Evolutionary conservation across 352 stramenopile genomes (phyloP).

Genomic region (Phytophthora cactorum): DNA sequence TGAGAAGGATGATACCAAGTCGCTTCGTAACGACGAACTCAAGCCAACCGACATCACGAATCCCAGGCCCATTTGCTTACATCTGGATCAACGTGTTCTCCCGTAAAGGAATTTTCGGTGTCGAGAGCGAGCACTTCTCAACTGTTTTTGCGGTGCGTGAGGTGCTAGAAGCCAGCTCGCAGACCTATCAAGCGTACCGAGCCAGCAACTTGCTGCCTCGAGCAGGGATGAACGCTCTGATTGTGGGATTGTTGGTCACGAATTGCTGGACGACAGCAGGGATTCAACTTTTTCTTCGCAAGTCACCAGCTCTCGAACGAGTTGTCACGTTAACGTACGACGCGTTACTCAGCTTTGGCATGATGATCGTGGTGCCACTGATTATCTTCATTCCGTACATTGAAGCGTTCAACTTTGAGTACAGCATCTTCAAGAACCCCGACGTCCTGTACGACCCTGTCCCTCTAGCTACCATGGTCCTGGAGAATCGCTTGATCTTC

Average conservation of each 20-base stretch:
- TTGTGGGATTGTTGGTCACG: conserved; percentile 24
- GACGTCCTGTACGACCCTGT: conserved; percentile 13
- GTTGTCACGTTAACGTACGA: conserved; percentile 21
- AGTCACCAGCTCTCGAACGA: conserved; percentile 15
- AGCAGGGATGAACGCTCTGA: conserved; percentile 12
- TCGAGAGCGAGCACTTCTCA: conserved; percentile 38
- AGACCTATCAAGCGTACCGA: conserved; percentile 39
- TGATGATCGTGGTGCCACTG: conserved; percentile 19
- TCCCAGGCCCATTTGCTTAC: background rate
- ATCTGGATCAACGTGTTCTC: conserved; percentile 20
- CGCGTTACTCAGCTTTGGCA: conserved; percentile 22
- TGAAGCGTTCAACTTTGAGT: conserved; percentile 17
- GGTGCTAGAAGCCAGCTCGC: conserved; percentile 24
- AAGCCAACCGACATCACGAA: background rate
- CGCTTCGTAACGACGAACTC: conserved; percentile 1
- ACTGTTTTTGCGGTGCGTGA: conserved; percentile 26
- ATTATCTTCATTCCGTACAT: conserved; percentile 30
- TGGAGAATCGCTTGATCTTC: conserved; percentile 27
- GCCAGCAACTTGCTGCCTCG: conserved; percentile 26
- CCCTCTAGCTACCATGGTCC: background rate
- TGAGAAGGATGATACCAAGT: background rate
- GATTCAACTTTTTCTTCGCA: conserved; percentile 24
- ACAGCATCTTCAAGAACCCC: conserved; percentile 9
- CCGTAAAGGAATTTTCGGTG: conserved; percentile 20
- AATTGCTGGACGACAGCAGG: conserved; percentile 35